A percentile compares a stretch with the other conserved stretches of the same genome.
Conservation (phyloP, 805 yeast genomes). For the Hagleromyces aurorensis region DNA sequence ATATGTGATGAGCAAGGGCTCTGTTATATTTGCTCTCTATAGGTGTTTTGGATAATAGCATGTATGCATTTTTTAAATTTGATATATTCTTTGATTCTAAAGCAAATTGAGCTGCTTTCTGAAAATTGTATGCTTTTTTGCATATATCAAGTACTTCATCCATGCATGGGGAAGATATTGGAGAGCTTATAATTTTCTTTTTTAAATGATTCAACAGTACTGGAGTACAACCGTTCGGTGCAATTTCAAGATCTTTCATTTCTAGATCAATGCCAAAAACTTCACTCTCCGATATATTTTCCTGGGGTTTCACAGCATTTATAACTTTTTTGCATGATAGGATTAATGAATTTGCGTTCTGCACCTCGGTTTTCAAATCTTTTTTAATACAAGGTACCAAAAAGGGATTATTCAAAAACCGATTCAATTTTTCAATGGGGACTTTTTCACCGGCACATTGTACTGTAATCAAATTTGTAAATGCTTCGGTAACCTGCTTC, state of each 20-base stretch:
- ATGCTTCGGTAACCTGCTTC: background rate
- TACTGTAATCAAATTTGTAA: constrained; percentile 2
- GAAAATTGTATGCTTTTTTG: constrained; percentile 4
- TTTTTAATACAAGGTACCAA: too few species aligned
- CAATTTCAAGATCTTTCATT: constrained; percentile 3
- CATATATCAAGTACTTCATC: constrained; percentile 3
- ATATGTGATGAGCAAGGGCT: constrained; percentile 6
- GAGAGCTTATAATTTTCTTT: constrained; percentile 2
- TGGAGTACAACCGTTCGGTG: constrained; percentile 3
- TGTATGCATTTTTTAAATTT: constrained; percentile 6
- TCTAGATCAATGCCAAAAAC: too few species aligned
- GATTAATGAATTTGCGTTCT: too few species aligned
- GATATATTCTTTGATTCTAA: constrained; percentile 5
- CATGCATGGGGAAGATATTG: constrained; percentile 13
- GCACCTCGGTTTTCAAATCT: too few species aligned
- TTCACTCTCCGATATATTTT: too few species aligned
- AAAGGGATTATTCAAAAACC: background rate
- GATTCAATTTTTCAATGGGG: constrained; percentile 1
- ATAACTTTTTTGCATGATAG: constrained; percentile 1
- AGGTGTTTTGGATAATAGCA: constrained; percentile 10
- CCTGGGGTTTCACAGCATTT: too few species aligned
- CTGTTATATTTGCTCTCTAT: constrained; percentile 9
- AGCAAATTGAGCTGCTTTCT: constrained; percentile 3
- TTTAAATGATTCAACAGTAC: constrained; percentile 3
- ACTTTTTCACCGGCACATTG: constrained; percentile 1